Evolutionary conservation across 225 moss, liverwort and hornwort genomes (phyloP).

Genomic region (Ulota crispa): DNA sequence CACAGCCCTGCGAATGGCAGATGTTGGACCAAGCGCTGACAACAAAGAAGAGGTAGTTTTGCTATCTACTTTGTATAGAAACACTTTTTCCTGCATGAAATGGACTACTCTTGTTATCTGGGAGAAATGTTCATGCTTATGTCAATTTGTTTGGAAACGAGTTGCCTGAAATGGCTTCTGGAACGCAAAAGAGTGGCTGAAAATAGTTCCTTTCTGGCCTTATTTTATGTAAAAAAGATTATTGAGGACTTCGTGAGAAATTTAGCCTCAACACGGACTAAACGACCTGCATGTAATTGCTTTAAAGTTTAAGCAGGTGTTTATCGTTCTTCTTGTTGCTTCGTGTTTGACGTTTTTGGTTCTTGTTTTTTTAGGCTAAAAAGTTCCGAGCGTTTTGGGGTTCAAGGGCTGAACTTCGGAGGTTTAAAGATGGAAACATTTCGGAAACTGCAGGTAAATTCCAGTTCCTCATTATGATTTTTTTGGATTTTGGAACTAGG

Average conservation of each 20-base stretch:
- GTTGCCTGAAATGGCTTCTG: not conserved
- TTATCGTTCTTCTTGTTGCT: slow-evolving; percentile 3
- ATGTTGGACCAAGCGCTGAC: slow-evolving; percentile 88
- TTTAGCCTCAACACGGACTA: slow-evolving; percentile 6
- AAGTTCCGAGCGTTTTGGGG: slow-evolving; percentile 94
- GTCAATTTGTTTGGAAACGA: not conserved
- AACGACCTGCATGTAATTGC: not conserved
- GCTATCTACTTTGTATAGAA: not conserved
- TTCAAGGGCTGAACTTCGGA: slow-evolving; percentile 77
- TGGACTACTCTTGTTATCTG: not conserved
- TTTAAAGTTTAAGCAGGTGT: not conserved
- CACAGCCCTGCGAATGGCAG: slow-evolving; percentile 84
- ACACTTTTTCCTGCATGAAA: not conserved
- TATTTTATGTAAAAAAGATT: not conserved
- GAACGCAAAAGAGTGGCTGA: slow-evolving; percentile 7
- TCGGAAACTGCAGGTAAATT: slow-evolving; percentile 82
- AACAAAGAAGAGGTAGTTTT: slow-evolving; percentile 76
- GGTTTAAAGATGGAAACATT: slow-evolving; percentile 92
- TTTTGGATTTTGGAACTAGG: not conserved
- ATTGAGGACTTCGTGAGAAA: not conserved
- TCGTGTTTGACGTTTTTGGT: not conserved
- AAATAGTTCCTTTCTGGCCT: not conserved
- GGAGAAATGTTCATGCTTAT: not conserved
- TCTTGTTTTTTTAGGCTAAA: slow-evolving; percentile 46
- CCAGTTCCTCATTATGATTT: slow-evolving; percentile 9